Base-by-base conservation (phyloP, 805 yeast genomes). In the Myxozyma lipomycoides region DNA sequence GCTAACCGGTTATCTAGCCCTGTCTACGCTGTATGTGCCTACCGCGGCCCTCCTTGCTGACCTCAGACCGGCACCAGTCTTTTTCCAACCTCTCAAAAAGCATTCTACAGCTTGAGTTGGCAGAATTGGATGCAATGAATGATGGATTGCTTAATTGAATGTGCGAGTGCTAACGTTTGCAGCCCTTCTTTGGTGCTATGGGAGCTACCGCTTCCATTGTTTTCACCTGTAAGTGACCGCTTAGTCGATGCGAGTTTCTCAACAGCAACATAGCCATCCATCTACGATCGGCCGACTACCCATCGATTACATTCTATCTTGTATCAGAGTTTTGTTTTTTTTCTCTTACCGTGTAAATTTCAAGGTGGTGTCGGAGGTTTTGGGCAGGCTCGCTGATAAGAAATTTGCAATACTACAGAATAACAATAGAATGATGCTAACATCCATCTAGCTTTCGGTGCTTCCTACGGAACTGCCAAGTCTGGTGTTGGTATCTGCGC, bases 191-290 rank as follows among this genome's bases (percentile, higher is more conserved):
- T 73, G 99, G 99, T 67, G 91, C 97, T 62, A 87, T 93, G 68
- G 99, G 99, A 70, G 95, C 98, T 79, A 95, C 98, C 52, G 88
- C 98, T 48, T 97, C 99, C 71, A 93, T 93, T 69, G 88, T 95
- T 68, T 93, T 93, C 82, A 90, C 98, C 71, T 88, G 96, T 58
- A 28, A 30, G 64, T 51, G 15, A 28, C 12, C 32, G 12, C 7
- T 12, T 12, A 28, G 12, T 28, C 12, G 32, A 28, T n/a, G n/a
- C n/a, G n/a, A n/a, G n/a, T n/a, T n/a, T n/a, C n/a, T n/a, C n/a
- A n/a, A n/a, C n/a, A n/a, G n/a, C n/a, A n/a, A n/a, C n/a, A n/a
- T n/a, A n/a, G n/a, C n/a, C n/a, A n/a, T n/a, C n/a, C n/a, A n/a
- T n/a, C n/a, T n/a, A n/a, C n/a, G n/a, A n/a, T n/a, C n/a, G n/a